Evolutionary conservation across 2,329 filamentous ascomycete genomes (phyloP), one percentile per base, ranked within the genome.

Genomic region (Phyllosticta citribraziliensis): DNA sequence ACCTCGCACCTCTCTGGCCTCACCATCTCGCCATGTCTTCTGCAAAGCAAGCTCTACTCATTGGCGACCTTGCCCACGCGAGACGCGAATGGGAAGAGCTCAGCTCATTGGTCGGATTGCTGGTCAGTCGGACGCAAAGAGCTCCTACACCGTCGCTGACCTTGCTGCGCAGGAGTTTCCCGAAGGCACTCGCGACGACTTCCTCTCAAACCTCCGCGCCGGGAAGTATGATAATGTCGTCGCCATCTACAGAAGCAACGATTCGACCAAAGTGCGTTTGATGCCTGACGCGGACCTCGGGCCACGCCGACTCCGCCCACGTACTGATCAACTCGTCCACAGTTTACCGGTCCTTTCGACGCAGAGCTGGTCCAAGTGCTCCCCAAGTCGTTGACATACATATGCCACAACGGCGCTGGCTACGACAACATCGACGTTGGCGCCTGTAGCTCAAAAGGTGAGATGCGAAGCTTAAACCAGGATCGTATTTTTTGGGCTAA

Each of bases 351-450:
- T 22, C 75, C 76, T 53, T 79, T 79, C 66, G 70, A 79, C 66
- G 68, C 71, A 22, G 77, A 79, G 63, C 71, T 79, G 11, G 68
- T 79, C 2, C 66, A 70, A 10, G 72, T 67, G 5, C 67, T 79
- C 6, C 78, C 78, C 0, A 70, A 72, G 61, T 73, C 69, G 63
- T 51, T 79, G 57, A 77, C 76, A 57, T 78, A 71, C 63, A 74
- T 78, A 24, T 76, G 74, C 59, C 78, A 79, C 65, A 78, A 78
- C 57, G 76, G 60, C 17, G 82, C 82, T 1, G 82, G 82, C 3
- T 85, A 85, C 70, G 82, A 85, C 68, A 84, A 84, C 65, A 79
- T 85, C 55, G 82, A 85, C 62, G 74, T 84, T 14, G 69, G 74
- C 1, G 79, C 78, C 22, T 84, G 81, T 69, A 80, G 64, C 75